These are phyloP conservation scores for Arxiozyma slooffiae DNA, from an alignment of 1,139 yeast species.

Conservation along the genomic window DNA sequence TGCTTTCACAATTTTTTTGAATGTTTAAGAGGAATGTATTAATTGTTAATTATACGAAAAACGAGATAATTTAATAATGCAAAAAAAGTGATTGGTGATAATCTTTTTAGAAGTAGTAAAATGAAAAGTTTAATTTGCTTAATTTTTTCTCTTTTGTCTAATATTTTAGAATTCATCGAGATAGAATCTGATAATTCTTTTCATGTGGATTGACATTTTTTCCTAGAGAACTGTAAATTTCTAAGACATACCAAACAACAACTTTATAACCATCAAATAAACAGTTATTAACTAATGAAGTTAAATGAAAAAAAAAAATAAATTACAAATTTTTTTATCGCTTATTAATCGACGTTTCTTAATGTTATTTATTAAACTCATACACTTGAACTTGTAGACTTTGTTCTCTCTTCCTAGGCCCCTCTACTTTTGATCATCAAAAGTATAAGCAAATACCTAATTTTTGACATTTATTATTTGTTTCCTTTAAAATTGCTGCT, in stretches of 20 bases:
- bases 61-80: background rate
- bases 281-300: background rate
- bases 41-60: background rate
- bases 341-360: no score
- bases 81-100: background rate
- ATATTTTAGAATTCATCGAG: background rate
- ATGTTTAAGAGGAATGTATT: no score
- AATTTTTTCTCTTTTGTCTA: no score
- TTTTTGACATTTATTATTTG: no score
- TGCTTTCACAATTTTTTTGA: no score
- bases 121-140: no score
- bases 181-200: background rate
- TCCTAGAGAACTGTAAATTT: no score
- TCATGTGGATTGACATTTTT: no score
- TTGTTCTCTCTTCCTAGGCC: no score
- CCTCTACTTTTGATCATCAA: background rate
- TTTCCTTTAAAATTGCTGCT: background rate
- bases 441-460: background rate
- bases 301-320: no score
- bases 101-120: no score
- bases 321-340: background rate
- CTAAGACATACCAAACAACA: background rate
- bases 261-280: no score
- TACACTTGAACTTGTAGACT: background rate
- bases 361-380: background rate